Percentiles rank a stretch among this genome's conserved stretches.
phyloP scores from a whole-genome alignment of 495 filamentous ascomycete genomes.

The Penicillium waksmanii region DNA sequence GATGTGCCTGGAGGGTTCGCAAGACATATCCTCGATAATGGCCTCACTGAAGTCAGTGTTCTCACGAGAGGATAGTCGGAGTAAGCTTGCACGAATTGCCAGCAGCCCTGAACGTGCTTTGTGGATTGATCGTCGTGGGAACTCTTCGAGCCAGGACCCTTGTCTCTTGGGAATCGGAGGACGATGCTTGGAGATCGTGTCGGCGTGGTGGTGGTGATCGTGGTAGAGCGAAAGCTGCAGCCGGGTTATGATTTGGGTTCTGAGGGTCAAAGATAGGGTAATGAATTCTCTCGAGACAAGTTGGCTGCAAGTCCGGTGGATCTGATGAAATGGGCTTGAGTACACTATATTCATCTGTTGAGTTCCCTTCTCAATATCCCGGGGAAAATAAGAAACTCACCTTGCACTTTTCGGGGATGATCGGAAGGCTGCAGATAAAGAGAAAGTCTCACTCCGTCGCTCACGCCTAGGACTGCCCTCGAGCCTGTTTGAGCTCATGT shows the following conservation, averaged over 20 bases:
- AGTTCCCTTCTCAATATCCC: background rate
- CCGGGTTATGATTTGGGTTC: constrained; percentile 42
- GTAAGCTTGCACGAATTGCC: constrained; percentile 34
- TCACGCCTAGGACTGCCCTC: constrained; percentile 2
- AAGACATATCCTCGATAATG: background rate
- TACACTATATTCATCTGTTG: constrained; percentile 1
- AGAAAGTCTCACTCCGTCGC: constrained; percentile 10
- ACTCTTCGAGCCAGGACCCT: constrained; percentile 31
- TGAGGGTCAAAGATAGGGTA: constrained; percentile 44
- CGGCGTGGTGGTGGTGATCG: constrained; percentile 4
- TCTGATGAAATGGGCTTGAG: constrained; percentile 9
- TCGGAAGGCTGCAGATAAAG: constrained; percentile 25
- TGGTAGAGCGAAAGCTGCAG: background rate
- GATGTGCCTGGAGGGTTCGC: background rate
- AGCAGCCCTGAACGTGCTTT: constrained; percentile 40
- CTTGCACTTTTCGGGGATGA: constrained; percentile 24
- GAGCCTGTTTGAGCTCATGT: background rate
- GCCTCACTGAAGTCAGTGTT: background rate
- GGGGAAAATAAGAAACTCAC: constrained; percentile 8
- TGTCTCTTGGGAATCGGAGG: constrained; percentile 20
- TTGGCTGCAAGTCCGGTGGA: constrained; percentile 17
- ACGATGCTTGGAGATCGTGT: constrained; percentile 16
- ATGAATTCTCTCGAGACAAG: constrained; percentile 37
- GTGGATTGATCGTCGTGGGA: constrained; percentile 36
- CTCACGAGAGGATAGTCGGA: constrained; percentile 20